phyloP scores from a whole-genome alignment of 495 filamentous ascomycete genomes.

The Daldinia childiae region DNA sequence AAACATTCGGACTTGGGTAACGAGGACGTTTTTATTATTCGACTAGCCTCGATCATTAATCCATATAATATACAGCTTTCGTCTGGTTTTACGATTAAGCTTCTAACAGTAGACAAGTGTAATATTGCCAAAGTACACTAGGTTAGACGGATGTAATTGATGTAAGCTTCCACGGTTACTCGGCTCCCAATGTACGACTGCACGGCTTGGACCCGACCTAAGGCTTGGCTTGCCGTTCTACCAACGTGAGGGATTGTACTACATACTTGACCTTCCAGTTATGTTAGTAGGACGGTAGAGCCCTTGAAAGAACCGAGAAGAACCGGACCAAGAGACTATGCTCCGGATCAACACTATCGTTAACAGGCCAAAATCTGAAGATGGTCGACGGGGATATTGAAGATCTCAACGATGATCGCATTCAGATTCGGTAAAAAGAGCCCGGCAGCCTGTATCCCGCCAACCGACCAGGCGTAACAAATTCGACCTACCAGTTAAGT shows the following conservation, averaged over 20 bases:
- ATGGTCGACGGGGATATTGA: background rate
- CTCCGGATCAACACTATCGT: background rate
- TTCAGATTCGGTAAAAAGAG: constrained; percentile 3
- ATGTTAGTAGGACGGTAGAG: constrained; percentile 5
- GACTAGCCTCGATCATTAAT: constrained; percentile 26
- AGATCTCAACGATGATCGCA: constrained; percentile 4
- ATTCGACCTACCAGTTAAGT: background rate
- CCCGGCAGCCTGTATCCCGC: background rate
- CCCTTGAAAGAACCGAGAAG: constrained; percentile 18
- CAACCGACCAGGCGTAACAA: background rate
- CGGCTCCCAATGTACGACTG: constrained; percentile 8
- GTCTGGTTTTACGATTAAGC: constrained; percentile 33
- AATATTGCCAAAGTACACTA: constrained; percentile 1
- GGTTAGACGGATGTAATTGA: background rate
- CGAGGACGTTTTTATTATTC: constrained; percentile 29
- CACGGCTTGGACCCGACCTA: no score
- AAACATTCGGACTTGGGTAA: constrained; percentile 12
- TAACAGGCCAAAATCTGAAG: background rate
- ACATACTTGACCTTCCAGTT: constrained; percentile 27
- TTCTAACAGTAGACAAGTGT: constrained; percentile 31
- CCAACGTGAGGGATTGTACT: background rate
- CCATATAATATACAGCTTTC: background rate
- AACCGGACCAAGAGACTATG: background rate
- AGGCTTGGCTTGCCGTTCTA: no score
- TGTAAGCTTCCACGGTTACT: constrained; percentile 18